phyloP scores from a whole-genome alignment of 441 rosid genomes.

The Aleurites moluccanus region DNA sequence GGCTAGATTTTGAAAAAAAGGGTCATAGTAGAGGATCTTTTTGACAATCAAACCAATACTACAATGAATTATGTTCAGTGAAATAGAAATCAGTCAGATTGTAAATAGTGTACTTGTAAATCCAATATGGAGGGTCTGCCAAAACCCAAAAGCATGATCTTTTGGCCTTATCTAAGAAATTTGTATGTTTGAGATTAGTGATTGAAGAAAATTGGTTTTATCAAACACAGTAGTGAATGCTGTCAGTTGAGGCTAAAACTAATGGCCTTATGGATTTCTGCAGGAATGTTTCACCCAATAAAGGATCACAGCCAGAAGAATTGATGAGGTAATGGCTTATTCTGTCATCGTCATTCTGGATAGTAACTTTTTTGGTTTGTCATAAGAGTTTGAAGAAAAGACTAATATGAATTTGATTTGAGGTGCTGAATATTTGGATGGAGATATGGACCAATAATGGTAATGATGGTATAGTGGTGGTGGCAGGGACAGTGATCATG shows the following conservation, averaged over 20 bases:
- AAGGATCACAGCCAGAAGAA: conserved; percentile 53
- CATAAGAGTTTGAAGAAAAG: neutral
- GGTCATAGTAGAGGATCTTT: neutral
- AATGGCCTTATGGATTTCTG: conserved; percentile 17
- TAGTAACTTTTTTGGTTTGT: neutral
- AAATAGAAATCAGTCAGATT: neutral
- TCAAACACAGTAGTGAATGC: neutral
- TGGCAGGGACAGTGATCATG: neutral
- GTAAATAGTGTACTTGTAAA: neutral
- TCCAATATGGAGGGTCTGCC: neutral
- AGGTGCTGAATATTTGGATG: neutral
- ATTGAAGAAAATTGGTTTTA: neutral
- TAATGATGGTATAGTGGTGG: neutral
- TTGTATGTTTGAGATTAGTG: neutral
- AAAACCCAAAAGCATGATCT: neutral
- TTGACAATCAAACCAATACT: neutral
- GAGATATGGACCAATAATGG: neutral
- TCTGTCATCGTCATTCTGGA: neutral
- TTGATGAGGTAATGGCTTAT: conserved; percentile 56
- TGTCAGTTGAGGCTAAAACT: neutral
- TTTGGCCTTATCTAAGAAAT: no score
- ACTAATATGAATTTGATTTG: neutral
- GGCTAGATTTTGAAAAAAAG: neutral
- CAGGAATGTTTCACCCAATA: conserved; percentile 43
- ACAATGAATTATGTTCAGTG: neutral